These are phyloP conservation scores for Trichocomaceae sp. DNA, from an alignment of 2,329 filamentous ascomycete genomes.

Conservation along the genomic window DNA sequence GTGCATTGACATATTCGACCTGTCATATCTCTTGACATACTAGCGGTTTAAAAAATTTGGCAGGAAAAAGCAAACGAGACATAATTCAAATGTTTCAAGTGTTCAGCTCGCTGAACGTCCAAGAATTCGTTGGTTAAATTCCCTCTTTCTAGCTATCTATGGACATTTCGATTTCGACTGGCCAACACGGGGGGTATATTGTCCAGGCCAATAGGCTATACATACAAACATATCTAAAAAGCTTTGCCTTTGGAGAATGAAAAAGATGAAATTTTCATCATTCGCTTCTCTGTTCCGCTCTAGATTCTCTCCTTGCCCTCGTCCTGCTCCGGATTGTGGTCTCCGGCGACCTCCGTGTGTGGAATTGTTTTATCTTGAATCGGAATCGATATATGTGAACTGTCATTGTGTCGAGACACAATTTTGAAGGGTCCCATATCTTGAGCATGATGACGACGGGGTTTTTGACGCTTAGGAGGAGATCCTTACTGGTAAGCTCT, in stretches of 20 bases:
- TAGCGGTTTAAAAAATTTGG: not conserved
- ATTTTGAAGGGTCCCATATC: not conserved
- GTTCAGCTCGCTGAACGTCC: not conserved
- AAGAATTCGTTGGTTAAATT: not conserved
- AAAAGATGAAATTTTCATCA: not conserved
- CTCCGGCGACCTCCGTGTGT: not conserved
- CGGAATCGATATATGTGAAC: not conserved
- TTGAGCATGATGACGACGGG: not conserved
- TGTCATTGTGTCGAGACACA: conserved; percentile 1
- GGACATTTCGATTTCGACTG: not conserved
- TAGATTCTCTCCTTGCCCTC: not conserved
- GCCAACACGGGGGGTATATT: not conserved
- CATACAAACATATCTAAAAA: not conserved
- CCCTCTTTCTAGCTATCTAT: not conserved
- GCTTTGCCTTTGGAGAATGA: not conserved
- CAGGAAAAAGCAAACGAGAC: not conserved
- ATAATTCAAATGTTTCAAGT: not conserved
- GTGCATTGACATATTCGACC: not conserved
- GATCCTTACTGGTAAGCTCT: not conserved
- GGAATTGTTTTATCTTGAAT: not conserved
- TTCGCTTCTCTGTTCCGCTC: not conserved
- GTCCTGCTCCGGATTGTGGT: not conserved
- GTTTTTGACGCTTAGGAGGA: conserved; percentile 4
- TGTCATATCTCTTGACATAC: not conserved
- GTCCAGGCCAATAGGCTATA: not conserved